Evolutionary conservation across 805 yeast genomes (phyloP).

Genomic region (Torulaspora quercuum): DNA sequence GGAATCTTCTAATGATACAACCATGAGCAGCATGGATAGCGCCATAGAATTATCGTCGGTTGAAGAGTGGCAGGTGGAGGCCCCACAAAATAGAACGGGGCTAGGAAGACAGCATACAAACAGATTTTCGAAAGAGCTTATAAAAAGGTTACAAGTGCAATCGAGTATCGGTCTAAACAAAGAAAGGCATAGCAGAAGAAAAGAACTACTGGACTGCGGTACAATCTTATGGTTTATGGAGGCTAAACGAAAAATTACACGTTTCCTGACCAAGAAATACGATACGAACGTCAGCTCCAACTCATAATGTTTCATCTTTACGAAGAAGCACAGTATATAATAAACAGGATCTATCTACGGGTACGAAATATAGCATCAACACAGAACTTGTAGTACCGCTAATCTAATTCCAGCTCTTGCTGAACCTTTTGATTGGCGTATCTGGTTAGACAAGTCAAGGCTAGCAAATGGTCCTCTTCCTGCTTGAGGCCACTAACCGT

Average conservation of each 20-base stretch:
- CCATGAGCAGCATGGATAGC: constrained; percentile 17
- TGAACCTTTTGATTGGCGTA: constrained; percentile 15
- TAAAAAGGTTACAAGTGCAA: constrained; percentile 35
- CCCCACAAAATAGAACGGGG: constrained; percentile 6
- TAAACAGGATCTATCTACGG: no score
- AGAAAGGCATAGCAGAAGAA: constrained; percentile 1
- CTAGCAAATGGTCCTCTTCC: constrained; percentile 52
- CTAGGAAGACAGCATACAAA: constrained; percentile 10
- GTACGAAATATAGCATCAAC: no score
- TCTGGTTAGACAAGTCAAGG: constrained; percentile 26
- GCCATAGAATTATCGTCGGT: constrained; percentile 15
- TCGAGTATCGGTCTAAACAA: constrained; percentile 13
- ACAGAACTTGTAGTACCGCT: not conserved
- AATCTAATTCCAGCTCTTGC: constrained; percentile 22
- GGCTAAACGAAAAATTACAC: constrained; percentile 42
- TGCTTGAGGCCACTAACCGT: constrained; percentile 57
- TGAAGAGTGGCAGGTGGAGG: constrained; percentile 7
- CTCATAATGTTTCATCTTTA: no score
- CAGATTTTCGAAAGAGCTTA: constrained; percentile 35
- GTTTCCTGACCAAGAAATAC: constrained; percentile 23
- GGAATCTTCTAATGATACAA: constrained; percentile 19
- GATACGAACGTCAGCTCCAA: not conserved
- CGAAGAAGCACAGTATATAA: no score
- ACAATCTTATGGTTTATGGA: constrained; percentile 36
- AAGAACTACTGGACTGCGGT: constrained; percentile 19